A percentile compares a stretch with the other conserved stretches of the same genome.
These are phyloP conservation scores for Tulasnella sp. DNA, from an alignment of 768 basidiomycete species.

Conservation along the genomic window DNA sequence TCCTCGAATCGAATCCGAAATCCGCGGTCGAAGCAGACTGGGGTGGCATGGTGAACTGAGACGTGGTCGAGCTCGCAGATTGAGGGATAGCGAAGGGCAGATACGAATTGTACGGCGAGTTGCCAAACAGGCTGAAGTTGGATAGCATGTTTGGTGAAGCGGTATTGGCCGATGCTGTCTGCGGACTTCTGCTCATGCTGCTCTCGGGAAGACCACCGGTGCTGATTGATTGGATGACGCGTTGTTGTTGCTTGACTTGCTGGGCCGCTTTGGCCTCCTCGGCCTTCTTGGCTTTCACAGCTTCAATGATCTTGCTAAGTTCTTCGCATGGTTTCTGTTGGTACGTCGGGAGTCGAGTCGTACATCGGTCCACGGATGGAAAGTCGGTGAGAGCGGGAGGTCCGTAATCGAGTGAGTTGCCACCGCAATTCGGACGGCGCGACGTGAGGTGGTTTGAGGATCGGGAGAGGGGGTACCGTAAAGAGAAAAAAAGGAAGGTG, in stretches of 20 bases:
- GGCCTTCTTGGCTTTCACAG: background rate
- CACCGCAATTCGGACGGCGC: conserved; percentile 1
- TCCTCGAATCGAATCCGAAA: background rate
- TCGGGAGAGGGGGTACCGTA: background rate
- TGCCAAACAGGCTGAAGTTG: background rate
- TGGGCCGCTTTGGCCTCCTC: background rate
- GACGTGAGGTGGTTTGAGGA: conserved; percentile 14
- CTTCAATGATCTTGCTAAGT: background rate
- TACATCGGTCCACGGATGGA: background rate
- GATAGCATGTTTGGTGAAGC: background rate
- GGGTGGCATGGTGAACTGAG: background rate
- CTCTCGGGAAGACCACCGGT: background rate
- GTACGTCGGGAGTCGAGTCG: background rate
- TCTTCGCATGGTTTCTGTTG: background rate
- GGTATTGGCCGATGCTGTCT: background rate
- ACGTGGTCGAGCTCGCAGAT: background rate
- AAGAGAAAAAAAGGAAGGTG: background rate
- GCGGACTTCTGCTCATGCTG: background rate
- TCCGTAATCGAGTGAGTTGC: conserved; percentile 9
- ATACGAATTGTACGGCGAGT: background rate
- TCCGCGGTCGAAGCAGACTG: background rate
- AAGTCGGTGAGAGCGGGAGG: background rate
- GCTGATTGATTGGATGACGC: background rate
- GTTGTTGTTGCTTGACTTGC: background rate
- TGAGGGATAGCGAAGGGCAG: background rate